Base-by-base conservation (phyloP, 2,329 filamentous ascomycete genomes). In the Calonectria fujianensis region DNA sequence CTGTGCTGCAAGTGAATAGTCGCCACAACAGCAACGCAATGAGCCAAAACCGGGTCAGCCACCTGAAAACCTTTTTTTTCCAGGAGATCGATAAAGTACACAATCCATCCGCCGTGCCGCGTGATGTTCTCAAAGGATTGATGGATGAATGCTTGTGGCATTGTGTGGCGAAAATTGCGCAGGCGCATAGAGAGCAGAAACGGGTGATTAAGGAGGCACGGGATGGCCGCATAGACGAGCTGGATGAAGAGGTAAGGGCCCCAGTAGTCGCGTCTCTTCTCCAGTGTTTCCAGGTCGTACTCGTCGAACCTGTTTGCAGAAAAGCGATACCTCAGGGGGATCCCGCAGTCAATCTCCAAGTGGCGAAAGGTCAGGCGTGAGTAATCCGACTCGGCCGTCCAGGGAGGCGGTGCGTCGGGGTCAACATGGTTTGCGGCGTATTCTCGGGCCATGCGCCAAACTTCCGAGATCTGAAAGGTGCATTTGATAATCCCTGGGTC, bases 1-100 rank as follows among this genome's bases (percentile, higher is more conserved):
- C 88, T 90, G 41, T 90, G 86, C 75, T 90, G 89, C 3, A 90
- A 78, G 75, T 89, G 89, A 45, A 90, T 90, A 2, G 89, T 90
- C 0, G 89, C 89, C 4, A 90, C 87, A 3, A 90, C 86, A 0
- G 87, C 88, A 4, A 88, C 88, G 69, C 88, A 88, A 52, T 90
- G 88, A 2, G 86, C 81, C 20, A 83, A 27, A 0, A 73, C 70
- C 1, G 81, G 81, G 29, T 83, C 81, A 0, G 87, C 87, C 10
- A 88, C 84, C 63, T 85, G 81, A 70, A 89, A 88, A 0, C 80
- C 81, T 66, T 82, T 81, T 69, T 78, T 88, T 86, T 76, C 87
- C 84, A 81, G 85, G 82, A 72, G 87, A 61, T 89, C 86, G 59
- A 90, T 85, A 64, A 89, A 87, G 77, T 89, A 88, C 5, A 90